A percentile compares a stretch with the other conserved stretches of the same genome.
phyloP scores from a whole-genome alignment of 1,284 basidiomycete genomes.

The Butyriboletus pseudospeciosus region DNA sequence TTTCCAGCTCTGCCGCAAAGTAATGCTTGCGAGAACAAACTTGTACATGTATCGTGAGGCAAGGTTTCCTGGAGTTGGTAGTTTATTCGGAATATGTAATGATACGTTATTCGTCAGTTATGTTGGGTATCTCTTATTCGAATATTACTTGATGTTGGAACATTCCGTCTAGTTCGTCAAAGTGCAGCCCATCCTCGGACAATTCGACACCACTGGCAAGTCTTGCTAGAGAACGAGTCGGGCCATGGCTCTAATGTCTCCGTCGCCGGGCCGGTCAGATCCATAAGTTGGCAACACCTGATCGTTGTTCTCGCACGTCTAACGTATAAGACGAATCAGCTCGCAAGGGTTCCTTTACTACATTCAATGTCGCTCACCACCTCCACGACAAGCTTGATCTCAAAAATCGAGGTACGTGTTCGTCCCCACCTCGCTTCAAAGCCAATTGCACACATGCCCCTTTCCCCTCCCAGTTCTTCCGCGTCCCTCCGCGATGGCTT shows the following conservation, averaged over 20 bases:
- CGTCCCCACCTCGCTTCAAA: not conserved
- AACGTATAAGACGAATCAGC: not conserved
- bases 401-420: slow-evolving; percentile 20
- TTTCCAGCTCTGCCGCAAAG: slow-evolving; percentile 64
- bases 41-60: slow-evolving; percentile 27
- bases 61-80: slow-evolving; percentile 4
- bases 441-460: too few relatives aligned
- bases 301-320: not conserved
- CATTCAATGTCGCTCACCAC: slow-evolving; percentile 19
- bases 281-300: not conserved
- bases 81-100: slow-evolving; percentile 10
- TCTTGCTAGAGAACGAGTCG: too few relatives aligned
- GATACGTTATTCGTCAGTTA: slow-evolving; percentile 21
- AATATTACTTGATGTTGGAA: not conserved
- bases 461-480: slow-evolving; percentile 46
- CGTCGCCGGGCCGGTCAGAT: not conserved
- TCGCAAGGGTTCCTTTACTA: not conserved
- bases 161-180: too few relatives aligned
- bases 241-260: not conserved
- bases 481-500: slow-evolving; percentile 71
- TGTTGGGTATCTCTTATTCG: slow-evolving; percentile 5
- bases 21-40: slow-evolving; percentile 21
- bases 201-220: too few relatives aligned
- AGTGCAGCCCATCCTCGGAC: too few relatives aligned
- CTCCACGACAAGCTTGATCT: slow-evolving; percentile 13